Evolutionary conservation across 2,329 filamentous ascomycete genomes (phyloP).

Genomic region (Aaosphaeria pasadenensis): DNA sequence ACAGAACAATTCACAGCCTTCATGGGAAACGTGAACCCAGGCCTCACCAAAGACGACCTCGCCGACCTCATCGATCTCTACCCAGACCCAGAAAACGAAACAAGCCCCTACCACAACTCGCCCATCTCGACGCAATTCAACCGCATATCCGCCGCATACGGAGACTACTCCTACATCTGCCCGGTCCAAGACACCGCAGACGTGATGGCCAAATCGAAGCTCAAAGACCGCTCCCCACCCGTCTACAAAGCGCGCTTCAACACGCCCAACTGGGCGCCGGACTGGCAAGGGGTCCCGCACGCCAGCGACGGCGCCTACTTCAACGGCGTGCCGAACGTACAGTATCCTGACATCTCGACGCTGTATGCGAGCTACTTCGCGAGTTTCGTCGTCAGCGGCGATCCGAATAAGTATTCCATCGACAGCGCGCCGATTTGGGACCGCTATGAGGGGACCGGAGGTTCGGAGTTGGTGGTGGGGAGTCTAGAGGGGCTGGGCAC

Average conservation of each 20-base stretch:
- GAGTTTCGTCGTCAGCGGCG: conserved; percentile 32
- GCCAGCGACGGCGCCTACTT: conserved; percentile 29
- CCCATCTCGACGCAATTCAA: conserved; percentile 45
- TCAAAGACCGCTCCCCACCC: conserved; percentile 6
- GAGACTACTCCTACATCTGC: conserved; percentile 35
- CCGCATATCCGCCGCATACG: conserved; percentile 42
- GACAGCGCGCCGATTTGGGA: conserved; percentile 26
- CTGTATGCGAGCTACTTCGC: conserved; percentile 35
- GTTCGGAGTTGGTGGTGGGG: conserved; percentile 20
- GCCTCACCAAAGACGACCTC: conserved; percentile 25
- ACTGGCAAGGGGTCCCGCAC: conserved; percentile 31
- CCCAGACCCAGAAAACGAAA: conserved; percentile 22
- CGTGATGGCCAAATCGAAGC: conserved; percentile 13
- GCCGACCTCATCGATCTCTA: conserved; percentile 24
- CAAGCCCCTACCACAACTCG: conserved; percentile 30
- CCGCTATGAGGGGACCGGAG: conserved; percentile 15
- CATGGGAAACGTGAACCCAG: conserved; percentile 26
- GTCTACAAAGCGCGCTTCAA: conserved; percentile 38
- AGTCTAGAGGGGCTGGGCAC: conserved; percentile 17
- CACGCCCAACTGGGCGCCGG: conserved; percentile 24
- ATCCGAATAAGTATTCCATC: conserved; percentile 28
- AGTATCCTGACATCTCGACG: conserved; percentile 27
- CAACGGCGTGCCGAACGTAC: conserved; percentile 21
- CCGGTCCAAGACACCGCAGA: conserved; percentile 32
- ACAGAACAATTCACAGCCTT: conserved; percentile 35